Percentiles rank a stretch among this genome's conserved stretches.
phyloP scores from a whole-genome alignment of 495 filamentous ascomycete genomes.

The Aspergillus sclerotioniger region DNA sequence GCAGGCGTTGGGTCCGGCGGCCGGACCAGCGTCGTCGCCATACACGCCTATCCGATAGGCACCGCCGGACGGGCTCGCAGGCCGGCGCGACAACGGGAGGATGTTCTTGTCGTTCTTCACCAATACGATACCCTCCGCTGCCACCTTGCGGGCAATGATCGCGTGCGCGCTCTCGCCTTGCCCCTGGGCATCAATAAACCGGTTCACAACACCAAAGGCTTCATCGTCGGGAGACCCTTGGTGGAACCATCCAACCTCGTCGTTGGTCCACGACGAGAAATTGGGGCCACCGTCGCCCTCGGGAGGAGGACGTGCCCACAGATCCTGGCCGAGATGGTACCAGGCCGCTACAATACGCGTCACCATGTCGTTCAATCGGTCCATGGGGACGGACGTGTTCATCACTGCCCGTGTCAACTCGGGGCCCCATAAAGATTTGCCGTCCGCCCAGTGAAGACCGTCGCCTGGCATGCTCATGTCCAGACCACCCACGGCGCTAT shows the following conservation, averaged over 20 bases:
- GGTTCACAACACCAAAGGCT: slow-evolving; percentile 64
- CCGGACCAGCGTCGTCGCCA: slow-evolving; percentile 76
- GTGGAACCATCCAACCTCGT: slow-evolving; percentile 62
- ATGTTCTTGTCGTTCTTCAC: slow-evolving; percentile 71
- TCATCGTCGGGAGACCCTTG: slow-evolving; percentile 59
- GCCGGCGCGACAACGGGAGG: slow-evolving; percentile 60
- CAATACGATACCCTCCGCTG: slow-evolving; percentile 80
- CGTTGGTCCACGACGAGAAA: slow-evolving; percentile 87
- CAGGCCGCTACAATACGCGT: slow-evolving; percentile 87
- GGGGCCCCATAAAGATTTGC: slow-evolving; percentile 75
- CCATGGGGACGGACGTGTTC: slow-evolving; percentile 79
- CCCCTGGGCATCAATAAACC: slow-evolving; percentile 69
- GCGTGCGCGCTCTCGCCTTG: slow-evolving; percentile 63
- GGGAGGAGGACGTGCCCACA: slow-evolving; percentile 51
- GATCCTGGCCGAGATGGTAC: slow-evolving; percentile 87
- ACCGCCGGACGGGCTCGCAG: slow-evolving; percentile 37
- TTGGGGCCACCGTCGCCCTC: slow-evolving; percentile 73
- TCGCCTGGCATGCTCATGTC: slow-evolving; percentile 98
- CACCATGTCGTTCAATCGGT: slow-evolving; percentile 89
- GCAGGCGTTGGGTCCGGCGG: slow-evolving; percentile 73
- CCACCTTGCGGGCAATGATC: slow-evolving; percentile 66
- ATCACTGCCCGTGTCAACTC: slow-evolving; percentile 74
- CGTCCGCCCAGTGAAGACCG: slow-evolving; percentile 72
- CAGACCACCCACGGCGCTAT: slow-evolving; percentile 75
- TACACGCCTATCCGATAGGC: slow-evolving; percentile 69